Evolutionary conservation across 1,284 basidiomycete genomes (phyloP).

Genomic region (Ustilago sp.): DNA sequence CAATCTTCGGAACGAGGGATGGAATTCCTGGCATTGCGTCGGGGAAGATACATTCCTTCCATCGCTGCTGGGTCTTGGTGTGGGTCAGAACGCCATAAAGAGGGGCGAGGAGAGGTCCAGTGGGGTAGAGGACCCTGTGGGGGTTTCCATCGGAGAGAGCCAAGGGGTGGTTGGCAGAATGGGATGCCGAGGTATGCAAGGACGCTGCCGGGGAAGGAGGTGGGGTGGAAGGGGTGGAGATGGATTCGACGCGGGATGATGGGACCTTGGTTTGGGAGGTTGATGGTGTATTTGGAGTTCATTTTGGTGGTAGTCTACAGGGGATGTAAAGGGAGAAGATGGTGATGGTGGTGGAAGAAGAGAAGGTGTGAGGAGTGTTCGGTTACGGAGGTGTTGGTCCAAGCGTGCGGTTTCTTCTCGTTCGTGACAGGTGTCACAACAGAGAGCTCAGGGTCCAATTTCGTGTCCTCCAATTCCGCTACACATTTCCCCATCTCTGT

Average conservation of each 20-base stretch:
- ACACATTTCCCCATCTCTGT: neutral
- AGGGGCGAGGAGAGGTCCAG: conserved; percentile 17
- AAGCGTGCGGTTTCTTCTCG: neutral
- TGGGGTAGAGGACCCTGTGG: conserved; percentile 69
- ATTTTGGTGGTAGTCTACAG: neutral
- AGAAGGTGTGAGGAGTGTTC: neutral
- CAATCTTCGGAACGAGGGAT: conserved; percentile 72
- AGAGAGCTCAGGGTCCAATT: neutral
- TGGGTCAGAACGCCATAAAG: conserved; percentile 44
- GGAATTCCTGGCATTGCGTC: conserved; percentile 25
- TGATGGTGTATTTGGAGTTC: conserved; percentile 26
- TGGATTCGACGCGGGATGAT: conserved; percentile 44
- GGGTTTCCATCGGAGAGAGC: conserved; percentile 74
- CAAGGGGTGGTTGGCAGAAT: conserved; percentile 76
- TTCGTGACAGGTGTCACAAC: conserved; percentile 4
- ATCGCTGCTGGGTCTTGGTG: conserved; percentile 42
- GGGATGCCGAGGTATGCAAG: conserved; percentile 78
- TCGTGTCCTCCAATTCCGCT: conserved; percentile 2
- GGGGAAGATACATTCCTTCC: conserved; percentile 39
- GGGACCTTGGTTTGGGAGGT: conserved; percentile 40
- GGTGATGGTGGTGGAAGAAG: neutral
- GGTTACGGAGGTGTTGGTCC: neutral
- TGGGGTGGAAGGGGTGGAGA: conserved; percentile 28
- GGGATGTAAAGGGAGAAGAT: neutral
- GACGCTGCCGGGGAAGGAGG: conserved; percentile 56